Evolutionary conservation across 2,329 filamentous ascomycete species (phyloP).

Genomic region (Juglanconis juglandina): DNA sequence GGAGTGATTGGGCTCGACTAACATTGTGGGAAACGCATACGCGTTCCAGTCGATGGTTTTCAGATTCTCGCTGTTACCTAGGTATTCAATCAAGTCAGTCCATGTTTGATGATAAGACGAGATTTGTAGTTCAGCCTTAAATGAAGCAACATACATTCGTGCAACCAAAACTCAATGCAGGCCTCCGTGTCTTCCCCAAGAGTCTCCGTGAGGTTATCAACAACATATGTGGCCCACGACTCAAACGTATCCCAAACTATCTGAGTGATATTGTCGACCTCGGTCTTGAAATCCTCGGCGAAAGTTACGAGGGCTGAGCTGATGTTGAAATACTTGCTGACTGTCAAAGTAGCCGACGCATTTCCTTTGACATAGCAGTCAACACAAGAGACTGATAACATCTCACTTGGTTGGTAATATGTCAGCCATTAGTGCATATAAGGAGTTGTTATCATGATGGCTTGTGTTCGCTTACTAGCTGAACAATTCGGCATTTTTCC

Average conservation of each 20-base stretch:
- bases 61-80: not conserved
- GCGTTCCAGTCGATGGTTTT: constrained; percentile 28
- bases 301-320: constrained; percentile 31
- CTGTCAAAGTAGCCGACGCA: constrained; percentile 39
- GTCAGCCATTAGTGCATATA: not conserved
- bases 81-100: not conserved
- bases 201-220: constrained; percentile 25
- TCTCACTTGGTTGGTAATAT: constrained; percentile 2
- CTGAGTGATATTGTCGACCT: constrained; percentile 32
- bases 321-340: constrained; percentile 40
- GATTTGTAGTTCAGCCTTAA: not conserved
- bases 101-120: not conserved
- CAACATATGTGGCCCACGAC: constrained; percentile 30
- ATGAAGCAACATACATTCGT: too few relatives aligned
- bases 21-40: constrained; percentile 33
- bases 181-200: constrained; percentile 23
- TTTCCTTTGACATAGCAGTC: constrained; percentile 49
- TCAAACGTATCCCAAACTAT: constrained; percentile 6
- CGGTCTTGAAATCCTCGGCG: constrained; percentile 28
- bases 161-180: constrained; percentile 13
- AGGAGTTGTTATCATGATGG: not conserved
- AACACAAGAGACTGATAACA: constrained; percentile 42
- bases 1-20: not conserved
- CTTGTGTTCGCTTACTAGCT: constrained; percentile 25
- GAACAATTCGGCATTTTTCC: constrained; percentile 36